Evolutionary conservation across 108 stramenopile genomes (phyloP), one percentile per base, ranked within the genome.

Genomic region (Skeletonema costatum): DNA sequence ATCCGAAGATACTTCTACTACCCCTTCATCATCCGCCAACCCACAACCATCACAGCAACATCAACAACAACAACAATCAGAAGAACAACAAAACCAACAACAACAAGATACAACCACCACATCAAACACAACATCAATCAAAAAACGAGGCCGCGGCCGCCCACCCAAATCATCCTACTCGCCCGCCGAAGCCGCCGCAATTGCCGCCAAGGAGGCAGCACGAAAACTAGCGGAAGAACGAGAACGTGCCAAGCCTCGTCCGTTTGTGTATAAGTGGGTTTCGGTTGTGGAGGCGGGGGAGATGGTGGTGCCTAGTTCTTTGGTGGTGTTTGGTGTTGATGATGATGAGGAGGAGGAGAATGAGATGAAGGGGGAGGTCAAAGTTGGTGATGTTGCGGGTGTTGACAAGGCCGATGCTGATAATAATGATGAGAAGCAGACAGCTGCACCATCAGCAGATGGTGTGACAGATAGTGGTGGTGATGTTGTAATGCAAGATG

Each of bases 201-300:
- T 17, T 0, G 59, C 62, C 19, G 68, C 53, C 21, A 30, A 30
- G 30, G 68, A 48, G n/a, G 48, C 46, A 30, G 19, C 74, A 21
- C n/a, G 19, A 14, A 62, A 36, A 16, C 7, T 25, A 10, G 19
- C 53, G 6, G 51, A 46, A 31, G 69, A 29, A 60, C 35, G 48
- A 8, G 32, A 32, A 31, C 39, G 41, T 16, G 19, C 58, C 12
- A 46, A 56, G 66, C 76, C 82, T 12, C 56, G 75, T 44, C 87
- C 89, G 5, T 92, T 92, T 78, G 51, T 32, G 16, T 92, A 92
- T 66, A 73, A 51, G 17, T 92, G 80, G 64, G 25, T 78, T 19
- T 56, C 71, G 31, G 39, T 63, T 16, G 84, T 75, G 32, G 82
- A 84, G 60, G 86, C 89, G 11, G 71, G 46, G 0, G 44, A 66